Base-by-base conservation (phyloP, 2,329 filamentous ascomycete genomes). In the Pseudogymnoascus sp. region DNA sequence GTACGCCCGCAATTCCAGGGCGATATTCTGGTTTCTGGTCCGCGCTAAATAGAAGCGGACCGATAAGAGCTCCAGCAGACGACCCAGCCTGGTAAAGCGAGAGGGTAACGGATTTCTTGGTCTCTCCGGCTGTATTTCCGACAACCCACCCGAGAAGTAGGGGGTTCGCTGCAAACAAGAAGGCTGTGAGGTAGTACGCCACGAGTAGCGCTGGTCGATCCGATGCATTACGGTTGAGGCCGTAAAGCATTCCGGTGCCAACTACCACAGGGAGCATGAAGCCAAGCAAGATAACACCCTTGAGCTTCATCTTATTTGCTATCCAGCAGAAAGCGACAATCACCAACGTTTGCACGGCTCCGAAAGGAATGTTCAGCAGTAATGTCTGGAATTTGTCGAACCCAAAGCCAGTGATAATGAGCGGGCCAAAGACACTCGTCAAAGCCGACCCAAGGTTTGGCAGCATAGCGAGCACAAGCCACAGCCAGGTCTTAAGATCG, bases 141-240 rank as follows among this genome's bases (percentile, higher is more conserved):
- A 89, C 81, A 63, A 89, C 85, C 87, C 88, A 90, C 0, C 83
- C 81, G 0, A 89, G 82, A 28, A 89, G 82, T 7, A 90, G 75
- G 0, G 87, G 86, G 67, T 88, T 88, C 1, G 82, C 84, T 1
- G 84, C 85, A 66, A 85, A 89, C 6, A 89, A 75, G 71, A 89
- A 89, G 0, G 85, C 82, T 0, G 89, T 78, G 1, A 89, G 76
- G 67, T 89, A 89, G 72, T 89, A 89, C 0, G 82, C 85, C 0
- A 78, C 81, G 2, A 89, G 76, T 2, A 88, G 70, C 0, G 78
- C 74, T 0, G 79, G 77, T 53, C 78, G 76, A n/a, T 79, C 72
- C 0, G 75, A 72, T 28, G 79, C 73, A 0, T 75, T 71, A 35
- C 79, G 76, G 33, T 80, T 76, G 0, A 88, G 73, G 0, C 79